Evolutionary conservation across 352 stramenopile genomes (phyloP).

Genomic region (Phytophthora litchii): DNA sequence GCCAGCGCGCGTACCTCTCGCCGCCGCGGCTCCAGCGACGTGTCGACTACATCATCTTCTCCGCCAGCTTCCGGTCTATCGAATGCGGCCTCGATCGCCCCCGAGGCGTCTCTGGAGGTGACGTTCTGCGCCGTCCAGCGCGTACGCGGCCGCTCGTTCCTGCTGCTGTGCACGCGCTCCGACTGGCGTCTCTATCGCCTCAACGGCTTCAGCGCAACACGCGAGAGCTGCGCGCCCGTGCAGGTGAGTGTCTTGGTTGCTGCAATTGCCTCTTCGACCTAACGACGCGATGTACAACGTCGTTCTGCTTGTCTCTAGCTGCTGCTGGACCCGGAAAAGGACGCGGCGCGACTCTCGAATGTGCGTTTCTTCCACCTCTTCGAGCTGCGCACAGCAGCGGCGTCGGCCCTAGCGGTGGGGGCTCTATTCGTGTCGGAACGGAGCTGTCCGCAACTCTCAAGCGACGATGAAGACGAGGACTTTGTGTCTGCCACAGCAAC

Average conservation of each 20-base stretch:
- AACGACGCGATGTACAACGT: conserved; percentile 12
- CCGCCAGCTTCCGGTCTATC: conserved; percentile 6
- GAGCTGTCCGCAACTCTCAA: conserved; percentile 7
- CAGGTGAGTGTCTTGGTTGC: conserved; percentile 36
- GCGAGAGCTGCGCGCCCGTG: conserved; percentile 52
- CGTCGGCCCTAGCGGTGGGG: conserved; percentile 30
- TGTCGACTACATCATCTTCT: neutral
- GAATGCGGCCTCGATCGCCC: conserved; percentile 11
- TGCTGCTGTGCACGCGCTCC: conserved; percentile 61
- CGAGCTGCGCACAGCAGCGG: conserved; percentile 25
- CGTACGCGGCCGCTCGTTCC: conserved; percentile 50
- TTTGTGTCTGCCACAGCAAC: conserved; percentile 32
- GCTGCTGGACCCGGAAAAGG: conserved; percentile 46
- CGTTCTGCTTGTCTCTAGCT: conserved; percentile 40
- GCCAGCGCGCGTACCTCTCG: conserved; percentile 31
- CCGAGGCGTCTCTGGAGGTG: conserved; percentile 44
- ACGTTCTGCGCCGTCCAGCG: conserved; percentile 73
- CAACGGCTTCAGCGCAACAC: conserved; percentile 45
- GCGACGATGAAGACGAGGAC: conserved; percentile 44
- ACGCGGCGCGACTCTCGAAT: conserved; percentile 42
- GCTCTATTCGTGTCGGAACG: conserved; percentile 60
- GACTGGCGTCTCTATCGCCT: conserved; percentile 68
- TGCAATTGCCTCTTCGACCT: neutral
- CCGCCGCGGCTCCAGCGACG: conserved; percentile 9
- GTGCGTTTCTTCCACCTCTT: conserved; percentile 75